Evolutionary conservation across 1,284 basidiomycete genomes (phyloP).

Genomic region (Ustilago hordei): DNA sequence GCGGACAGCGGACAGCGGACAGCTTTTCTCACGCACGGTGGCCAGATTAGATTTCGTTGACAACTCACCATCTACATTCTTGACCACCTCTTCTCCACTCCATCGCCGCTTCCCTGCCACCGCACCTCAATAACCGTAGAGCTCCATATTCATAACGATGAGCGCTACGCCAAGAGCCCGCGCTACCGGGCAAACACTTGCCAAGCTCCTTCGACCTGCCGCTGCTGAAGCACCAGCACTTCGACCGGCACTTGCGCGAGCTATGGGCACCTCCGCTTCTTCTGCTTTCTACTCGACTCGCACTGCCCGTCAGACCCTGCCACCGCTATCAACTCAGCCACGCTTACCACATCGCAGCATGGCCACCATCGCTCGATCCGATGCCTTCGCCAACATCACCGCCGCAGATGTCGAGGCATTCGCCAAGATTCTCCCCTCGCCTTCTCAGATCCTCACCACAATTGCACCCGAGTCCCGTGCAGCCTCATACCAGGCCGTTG

Average conservation of each 20-base stretch:
- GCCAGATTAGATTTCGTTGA: slow-evolving; percentile 2
- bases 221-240: slow-evolving; percentile 9
- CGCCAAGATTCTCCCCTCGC: slow-evolving; percentile 71
- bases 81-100: neutral
- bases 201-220: slow-evolving; percentile 25
- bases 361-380: slow-evolving; percentile 74
- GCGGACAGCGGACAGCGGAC: neutral
- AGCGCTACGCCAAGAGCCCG: slow-evolving; percentile 24
- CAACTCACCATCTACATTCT: neutral
- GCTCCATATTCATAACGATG: slow-evolving; percentile 12
- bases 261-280: slow-evolving; percentile 32
- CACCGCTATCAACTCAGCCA: neutral
- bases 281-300: slow-evolving; percentile 20
- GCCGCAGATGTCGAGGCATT: slow-evolving; percentile 72
- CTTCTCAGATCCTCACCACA: slow-evolving; percentile 72
- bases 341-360: slow-evolving; percentile 20
- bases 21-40: slow-evolving; percentile 7
- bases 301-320: neutral
- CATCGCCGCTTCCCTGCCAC: neutral
- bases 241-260: slow-evolving; percentile 25
- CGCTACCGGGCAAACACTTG: slow-evolving; percentile 27
- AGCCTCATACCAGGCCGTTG: slow-evolving; percentile 62
- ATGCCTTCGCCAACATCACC: slow-evolving; percentile 71
- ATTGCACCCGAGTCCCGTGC: slow-evolving; percentile 67
- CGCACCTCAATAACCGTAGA: neutral